Base-by-base conservation (phyloP, 306 rosid species). In the Sophora flavescens region DNA sequence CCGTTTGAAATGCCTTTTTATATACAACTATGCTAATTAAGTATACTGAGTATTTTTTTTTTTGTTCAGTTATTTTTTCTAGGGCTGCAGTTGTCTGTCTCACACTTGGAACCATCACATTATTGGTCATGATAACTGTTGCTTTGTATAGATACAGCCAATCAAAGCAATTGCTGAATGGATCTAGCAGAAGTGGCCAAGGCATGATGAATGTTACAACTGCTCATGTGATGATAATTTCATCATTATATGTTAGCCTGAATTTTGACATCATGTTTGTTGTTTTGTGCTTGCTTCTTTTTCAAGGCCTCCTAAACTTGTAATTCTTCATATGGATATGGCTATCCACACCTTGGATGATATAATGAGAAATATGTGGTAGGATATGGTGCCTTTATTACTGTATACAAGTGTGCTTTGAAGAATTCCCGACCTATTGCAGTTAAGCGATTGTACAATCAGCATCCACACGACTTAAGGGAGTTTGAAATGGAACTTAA, bases 361-460 rank as follows among this genome's bases (percentile, higher is more conserved):
- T 71, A 90, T 94, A 66, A 82, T 94, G 91, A 84, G 98, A 94
- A 91, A 81, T 94, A 88, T 79, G 85, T 89, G 28, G 83, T 94
- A 3, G 98, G 98, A 0, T 86, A 86, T 32, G 98, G 98, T 71
- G 96, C 97, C 44, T 87, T 97, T 32, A 89, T 97, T 69, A 90
- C 98, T 0, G 98, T 94, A 41, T 94, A 90, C 89, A 94, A 90
- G 82, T 94, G 98, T 57, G 84, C 62, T 16, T 80, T 91, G 80
- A 91, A 94, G 70, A 90, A 85, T 84, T 91, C 96, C 84, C 93
- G 97, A 73, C 95, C 98, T 6, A 86, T 94, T 80, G 98, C 97
- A 75, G 80, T 94, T 84, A 94, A 91, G 97, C 96, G 97, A 77
- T 86, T 94, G 18, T 89, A 86, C 86, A 91, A 82, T 58, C 91